Evolutionary conservation across 169 alveolate genomes (phyloP), one percentile per base, ranked within the genome.

Genomic region (Cryptosporidium baileyi): DNA sequence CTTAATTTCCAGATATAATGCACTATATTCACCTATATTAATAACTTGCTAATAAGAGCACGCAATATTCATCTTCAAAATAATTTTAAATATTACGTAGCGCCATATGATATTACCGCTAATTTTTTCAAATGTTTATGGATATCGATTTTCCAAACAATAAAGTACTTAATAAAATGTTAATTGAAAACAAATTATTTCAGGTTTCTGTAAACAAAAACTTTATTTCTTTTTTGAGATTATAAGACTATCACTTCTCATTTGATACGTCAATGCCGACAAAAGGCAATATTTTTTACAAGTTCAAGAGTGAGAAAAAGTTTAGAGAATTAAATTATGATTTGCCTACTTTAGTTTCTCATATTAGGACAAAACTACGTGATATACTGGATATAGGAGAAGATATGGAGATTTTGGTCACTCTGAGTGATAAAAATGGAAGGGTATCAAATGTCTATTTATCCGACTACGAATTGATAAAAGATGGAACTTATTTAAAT

Each of bases 321-420:
- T 74, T 74, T 26, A 74, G 54, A 54, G 85, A 57, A 17, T 47
- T 74, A 22, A 74, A 13, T 17, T 61, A 57, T 51, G 85, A 74
- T 3, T 54, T 74, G 15, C 85, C 85, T 1, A 67, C 85, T 4
- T 47, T 74, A 38, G 74, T 74, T 28, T 74, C 85, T 9, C 85
- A 74, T 38, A n/a, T 74, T 13, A 74, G 85, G 59, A 19, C 59
- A 15, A 74, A 74, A 19, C 85, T 74, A 44, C 60, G 67, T 15
- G 85, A 38, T 32, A 74, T 74, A 28, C 52, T 74, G 17, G 74
- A 74, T 32, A 57, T 74, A n/a, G 85, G 85, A 8, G 85, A 74
- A 24, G 85, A 74, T 26, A 74, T 74, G 85, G 85, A 74, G 15
- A 74, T 74, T 32, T 28, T 74, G 6, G 38, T 54, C 52, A 36